phyloP scores from a whole-genome alignment of 1,284 basidiomycete genomes.

The Leccinum griseonigrum region DNA sequence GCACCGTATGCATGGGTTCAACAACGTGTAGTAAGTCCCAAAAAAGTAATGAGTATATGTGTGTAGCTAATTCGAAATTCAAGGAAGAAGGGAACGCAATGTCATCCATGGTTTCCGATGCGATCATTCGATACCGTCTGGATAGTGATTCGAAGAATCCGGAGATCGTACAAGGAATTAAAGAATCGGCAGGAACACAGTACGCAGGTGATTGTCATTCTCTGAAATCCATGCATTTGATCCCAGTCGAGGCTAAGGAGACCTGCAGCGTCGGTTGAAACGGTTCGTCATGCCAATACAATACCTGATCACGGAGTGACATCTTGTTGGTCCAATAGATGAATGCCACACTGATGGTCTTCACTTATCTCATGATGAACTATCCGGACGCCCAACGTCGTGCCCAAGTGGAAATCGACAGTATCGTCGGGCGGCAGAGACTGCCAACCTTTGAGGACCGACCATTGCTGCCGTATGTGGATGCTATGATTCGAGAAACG shows the following conservation, averaged over 20 bases:
- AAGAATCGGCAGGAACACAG: not conserved
- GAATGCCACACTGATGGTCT: not conserved
- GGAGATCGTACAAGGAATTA: not conserved
- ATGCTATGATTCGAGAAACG: not conserved
- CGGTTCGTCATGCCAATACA: not conserved
- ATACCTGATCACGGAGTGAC: not conserved
- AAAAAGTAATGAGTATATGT: not conserved
- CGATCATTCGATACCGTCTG: not conserved
- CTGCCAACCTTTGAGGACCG: not conserved
- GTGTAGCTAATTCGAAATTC: not conserved
- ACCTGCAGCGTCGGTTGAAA: not conserved
- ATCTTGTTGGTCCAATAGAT: not conserved
- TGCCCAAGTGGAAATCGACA: not conserved
- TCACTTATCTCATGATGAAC: not conserved
- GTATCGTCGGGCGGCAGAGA: not conserved
- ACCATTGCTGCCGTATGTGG: not conserved
- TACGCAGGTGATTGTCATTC: not conserved
- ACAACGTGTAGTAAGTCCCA: not conserved
- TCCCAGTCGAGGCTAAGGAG: not conserved
- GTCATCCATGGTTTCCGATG: not conserved
- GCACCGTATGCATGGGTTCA: not conserved
- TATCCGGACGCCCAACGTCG: not conserved
- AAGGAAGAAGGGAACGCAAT: not conserved
- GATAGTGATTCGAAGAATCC: not conserved
- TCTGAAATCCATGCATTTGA: not conserved